Percentiles rank a stretch among this genome's conserved stretches.
phyloP scores from a whole-genome alignment of 2,329 filamentous ascomycete species.

The Thyridium curvatum region DNA sequence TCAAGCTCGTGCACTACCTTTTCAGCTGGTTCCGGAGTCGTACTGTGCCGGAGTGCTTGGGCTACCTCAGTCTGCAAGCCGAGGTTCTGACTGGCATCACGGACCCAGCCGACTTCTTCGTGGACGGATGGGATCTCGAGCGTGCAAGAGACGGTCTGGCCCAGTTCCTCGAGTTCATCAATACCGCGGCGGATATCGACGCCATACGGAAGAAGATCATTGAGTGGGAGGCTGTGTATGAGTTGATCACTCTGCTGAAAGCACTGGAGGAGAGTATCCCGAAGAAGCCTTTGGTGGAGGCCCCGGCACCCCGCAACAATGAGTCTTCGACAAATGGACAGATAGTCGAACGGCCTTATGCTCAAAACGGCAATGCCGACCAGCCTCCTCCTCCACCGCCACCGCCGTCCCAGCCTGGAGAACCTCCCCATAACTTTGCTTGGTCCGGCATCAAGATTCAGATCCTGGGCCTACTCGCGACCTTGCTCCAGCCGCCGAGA shows the following conservation, averaged over 20 bases:
- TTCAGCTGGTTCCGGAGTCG: constrained; percentile 88
- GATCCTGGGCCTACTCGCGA: constrained; percentile 83
- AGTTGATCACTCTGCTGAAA: constrained; percentile 79
- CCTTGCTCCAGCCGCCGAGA: constrained; percentile 76
- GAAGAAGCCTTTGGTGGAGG: constrained; percentile 64
- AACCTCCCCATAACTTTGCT: constrained; percentile 56
- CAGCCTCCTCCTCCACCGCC: constrained; percentile 20
- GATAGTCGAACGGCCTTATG: constrained; percentile 60
- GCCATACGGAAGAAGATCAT: constrained; percentile 80
- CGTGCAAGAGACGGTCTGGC: constrained; percentile 91
- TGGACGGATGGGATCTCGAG: constrained; percentile 97
- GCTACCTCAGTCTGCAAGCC: constrained; percentile 88
- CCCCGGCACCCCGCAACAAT: constrained; percentile 21
- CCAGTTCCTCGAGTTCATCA: constrained; percentile 91
- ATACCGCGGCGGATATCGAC: constrained; percentile 77
- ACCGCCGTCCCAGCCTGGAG: constrained; percentile 24
- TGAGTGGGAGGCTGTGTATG: constrained; percentile 86
- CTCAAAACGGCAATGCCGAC: constrained; percentile 14
- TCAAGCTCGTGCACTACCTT: constrained; percentile 74
- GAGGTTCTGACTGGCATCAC: constrained; percentile 74
- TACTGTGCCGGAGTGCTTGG: constrained; percentile 89
- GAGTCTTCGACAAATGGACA: constrained; percentile 13
- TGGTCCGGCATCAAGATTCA: constrained; percentile 82
- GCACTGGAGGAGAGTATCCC: constrained; percentile 84
- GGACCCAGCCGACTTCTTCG: constrained; percentile 80